A percentile compares a stretch with the other conserved stretches of the same genome.
phyloP scores from a whole-genome alignment of 345 rosid species.

The Excoecaria agallocha region DNA sequence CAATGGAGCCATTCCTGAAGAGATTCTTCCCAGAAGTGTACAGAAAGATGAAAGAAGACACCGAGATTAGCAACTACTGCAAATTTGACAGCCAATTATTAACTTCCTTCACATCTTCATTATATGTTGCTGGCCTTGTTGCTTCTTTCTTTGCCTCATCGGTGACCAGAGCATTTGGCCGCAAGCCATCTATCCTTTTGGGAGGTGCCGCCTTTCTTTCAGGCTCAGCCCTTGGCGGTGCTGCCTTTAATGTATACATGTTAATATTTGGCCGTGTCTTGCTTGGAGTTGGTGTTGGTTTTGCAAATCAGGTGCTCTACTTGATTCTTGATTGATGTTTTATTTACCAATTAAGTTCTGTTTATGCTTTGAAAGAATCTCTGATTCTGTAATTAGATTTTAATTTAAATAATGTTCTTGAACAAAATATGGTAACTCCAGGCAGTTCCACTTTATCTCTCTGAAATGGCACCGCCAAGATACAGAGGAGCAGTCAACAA shows the following conservation, averaged over 20 bases:
- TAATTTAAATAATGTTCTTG: no score
- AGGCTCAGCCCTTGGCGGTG: slow-evolving; percentile 59
- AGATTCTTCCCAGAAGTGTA: slow-evolving; percentile 57
- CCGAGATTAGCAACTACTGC: slow-evolving; percentile 58
- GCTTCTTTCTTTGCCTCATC: slow-evolving; percentile 60
- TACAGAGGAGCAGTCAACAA: slow-evolving; percentile 74
- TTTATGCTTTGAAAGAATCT: no score
- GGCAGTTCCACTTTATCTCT: slow-evolving; percentile 84
- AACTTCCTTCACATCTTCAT: slow-evolving; percentile 77
- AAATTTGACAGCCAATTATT: slow-evolving; percentile 66
- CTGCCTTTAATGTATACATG: slow-evolving; percentile 53
- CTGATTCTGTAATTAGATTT: no score
- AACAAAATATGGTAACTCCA: slow-evolving; percentile 7
- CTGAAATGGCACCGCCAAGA: slow-evolving; percentile 79
- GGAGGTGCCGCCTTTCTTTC: slow-evolving; percentile 62
- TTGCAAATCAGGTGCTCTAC: slow-evolving; percentile 62
- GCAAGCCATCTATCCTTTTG: slow-evolving; percentile 57
- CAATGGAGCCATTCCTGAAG: slow-evolving; percentile 67
- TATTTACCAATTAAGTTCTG: no score
- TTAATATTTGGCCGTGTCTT: slow-evolving; percentile 62
- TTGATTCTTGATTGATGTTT: no score
- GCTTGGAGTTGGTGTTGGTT: slow-evolving; percentile 72
- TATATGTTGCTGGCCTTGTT: slow-evolving; percentile 62
- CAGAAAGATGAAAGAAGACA: slow-evolving; percentile 49
- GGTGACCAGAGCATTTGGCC: slow-evolving; percentile 53